Evolutionary conservation across 352 stramenopile genomes (phyloP).

Genomic region (Phytophthora sojae): DNA sequence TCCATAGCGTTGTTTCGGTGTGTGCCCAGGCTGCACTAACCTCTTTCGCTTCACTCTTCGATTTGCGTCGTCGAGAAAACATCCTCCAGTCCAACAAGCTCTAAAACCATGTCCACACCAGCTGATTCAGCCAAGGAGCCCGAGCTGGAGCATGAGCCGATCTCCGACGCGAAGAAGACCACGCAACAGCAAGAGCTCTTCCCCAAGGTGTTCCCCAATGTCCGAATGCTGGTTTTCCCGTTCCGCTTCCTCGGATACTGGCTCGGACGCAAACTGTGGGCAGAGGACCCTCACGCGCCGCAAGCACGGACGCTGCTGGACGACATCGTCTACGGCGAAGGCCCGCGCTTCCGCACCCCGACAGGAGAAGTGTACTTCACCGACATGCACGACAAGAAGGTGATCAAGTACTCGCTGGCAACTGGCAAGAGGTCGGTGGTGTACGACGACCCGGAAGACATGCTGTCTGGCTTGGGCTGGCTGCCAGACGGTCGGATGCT

Average conservation of each 20-base stretch:
- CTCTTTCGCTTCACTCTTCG: slow-evolving; percentile 13
- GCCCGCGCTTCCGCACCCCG: slow-evolving; percentile 59
- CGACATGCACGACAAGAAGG: slow-evolving; percentile 70
- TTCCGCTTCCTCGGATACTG: slow-evolving; percentile 46
- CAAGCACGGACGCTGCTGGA: slow-evolving; percentile 34
- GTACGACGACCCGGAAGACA: slow-evolving; percentile 55
- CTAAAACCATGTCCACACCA: neutral
- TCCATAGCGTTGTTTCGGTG: slow-evolving; percentile 6
- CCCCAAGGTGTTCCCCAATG: slow-evolving; percentile 35
- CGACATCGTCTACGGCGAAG: slow-evolving; percentile 60
- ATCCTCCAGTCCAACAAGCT: neutral
- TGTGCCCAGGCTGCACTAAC: neutral
- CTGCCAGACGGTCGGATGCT: slow-evolving; percentile 65
- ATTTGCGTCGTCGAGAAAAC: slow-evolving; percentile 14
- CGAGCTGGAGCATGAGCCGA: slow-evolving; percentile 12
- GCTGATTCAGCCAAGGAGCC: neutral
- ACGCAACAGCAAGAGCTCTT: slow-evolving; percentile 33
- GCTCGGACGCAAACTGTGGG: slow-evolving; percentile 37
- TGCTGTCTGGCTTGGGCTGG: slow-evolving; percentile 68
- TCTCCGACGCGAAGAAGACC: slow-evolving; percentile 4
- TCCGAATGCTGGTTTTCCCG: slow-evolving; percentile 42
- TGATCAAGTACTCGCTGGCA: slow-evolving; percentile 64
- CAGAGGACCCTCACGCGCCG: slow-evolving; percentile 16
- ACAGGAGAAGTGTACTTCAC: slow-evolving; percentile 70
- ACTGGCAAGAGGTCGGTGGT: slow-evolving; percentile 48